phyloP scores from a whole-genome alignment of 2,329 filamentous ascomycete genomes.

The Aaosphaeria pasadenensis region DNA sequence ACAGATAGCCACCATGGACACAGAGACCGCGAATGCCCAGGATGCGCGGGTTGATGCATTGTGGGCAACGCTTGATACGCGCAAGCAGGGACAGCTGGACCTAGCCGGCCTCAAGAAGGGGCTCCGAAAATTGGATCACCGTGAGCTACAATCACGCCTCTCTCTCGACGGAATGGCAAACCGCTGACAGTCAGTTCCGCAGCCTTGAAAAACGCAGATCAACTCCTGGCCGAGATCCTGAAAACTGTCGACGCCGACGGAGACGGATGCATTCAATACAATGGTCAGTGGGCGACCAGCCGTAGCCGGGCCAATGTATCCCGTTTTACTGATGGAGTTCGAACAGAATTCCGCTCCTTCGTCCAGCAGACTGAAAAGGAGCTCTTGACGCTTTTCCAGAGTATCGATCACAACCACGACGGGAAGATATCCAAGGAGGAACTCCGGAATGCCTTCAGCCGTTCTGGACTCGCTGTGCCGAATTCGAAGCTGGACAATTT shows the following conservation, averaged over 20 bases:
- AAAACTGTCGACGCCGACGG: constrained; percentile 79
- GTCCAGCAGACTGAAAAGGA: constrained; percentile 84
- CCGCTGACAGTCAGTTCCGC: constrained; percentile 21
- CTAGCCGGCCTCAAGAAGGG: constrained; percentile 81
- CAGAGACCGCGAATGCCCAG: constrained; percentile 73
- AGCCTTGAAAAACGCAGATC: constrained; percentile 88
- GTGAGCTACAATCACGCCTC: constrained; percentile 50
- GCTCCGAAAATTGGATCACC: constrained; percentile 85
- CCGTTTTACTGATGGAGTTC: too few species aligned
- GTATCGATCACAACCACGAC: constrained; percentile 82
- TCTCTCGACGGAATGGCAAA: constrained; percentile 1
- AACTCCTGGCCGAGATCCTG: constrained; percentile 77
- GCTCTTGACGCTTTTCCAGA: constrained; percentile 75
- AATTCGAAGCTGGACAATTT: constrained; percentile 76
- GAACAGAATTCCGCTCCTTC: constrained; percentile 80
- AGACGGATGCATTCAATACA: constrained; percentile 87
- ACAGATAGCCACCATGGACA: constrained; percentile 59
- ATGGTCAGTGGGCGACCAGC: constrained; percentile 54
- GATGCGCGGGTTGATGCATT: constrained; percentile 79
- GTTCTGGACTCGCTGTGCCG: constrained; percentile 75
- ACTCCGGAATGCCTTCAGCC: constrained; percentile 72
- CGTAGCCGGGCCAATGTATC: too few species aligned
- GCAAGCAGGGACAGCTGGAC: constrained; percentile 75
- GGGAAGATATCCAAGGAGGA: constrained; percentile 86
- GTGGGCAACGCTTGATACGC: constrained; percentile 79